Evolutionary conservation across 2,329 filamentous ascomycete genomes (phyloP).

Genomic region (Nannizziopsis arthrosporioides): DNA sequence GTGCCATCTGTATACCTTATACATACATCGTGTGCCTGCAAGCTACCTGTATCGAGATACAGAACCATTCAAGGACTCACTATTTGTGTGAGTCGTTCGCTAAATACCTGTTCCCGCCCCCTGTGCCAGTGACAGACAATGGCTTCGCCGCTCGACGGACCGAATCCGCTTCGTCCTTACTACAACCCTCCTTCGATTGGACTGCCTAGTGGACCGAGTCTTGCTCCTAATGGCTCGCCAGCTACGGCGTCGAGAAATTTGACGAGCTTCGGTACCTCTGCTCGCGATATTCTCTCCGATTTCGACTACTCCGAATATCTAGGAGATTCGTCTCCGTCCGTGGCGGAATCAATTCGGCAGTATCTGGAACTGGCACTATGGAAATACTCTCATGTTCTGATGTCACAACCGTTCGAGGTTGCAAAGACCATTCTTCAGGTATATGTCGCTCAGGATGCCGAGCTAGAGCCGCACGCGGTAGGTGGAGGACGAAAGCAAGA

Average conservation of each 20-base stretch:
- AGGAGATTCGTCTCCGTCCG: slow-evolving; percentile 61
- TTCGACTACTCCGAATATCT: slow-evolving; percentile 86
- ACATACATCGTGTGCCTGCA: not conserved
- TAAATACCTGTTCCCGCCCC: not conserved
- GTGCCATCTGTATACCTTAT: not conserved
- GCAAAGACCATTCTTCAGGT: slow-evolving; percentile 88
- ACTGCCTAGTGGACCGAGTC: slow-evolving; percentile 38
- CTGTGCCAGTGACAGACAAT: slow-evolving; percentile 23
- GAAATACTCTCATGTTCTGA: slow-evolving; percentile 80
- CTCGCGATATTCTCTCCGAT: slow-evolving; percentile 77
- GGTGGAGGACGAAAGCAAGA: slow-evolving; percentile 23
- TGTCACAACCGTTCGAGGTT: slow-evolving; percentile 93
- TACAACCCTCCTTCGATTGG: slow-evolving; percentile 56
- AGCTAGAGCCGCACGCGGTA: slow-evolving; percentile 22
- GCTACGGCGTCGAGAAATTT: slow-evolving; percentile 31
- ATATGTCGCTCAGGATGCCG: slow-evolving; percentile 39
- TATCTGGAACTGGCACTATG: slow-evolving; percentile 75
- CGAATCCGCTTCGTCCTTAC: slow-evolving; percentile 50
- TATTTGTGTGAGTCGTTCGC: not conserved
- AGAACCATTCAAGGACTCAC: too few species aligned
- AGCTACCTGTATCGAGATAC: too few species aligned
- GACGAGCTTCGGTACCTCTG: slow-evolving; percentile 48
- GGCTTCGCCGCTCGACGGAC: slow-evolving; percentile 40
- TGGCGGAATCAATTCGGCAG: slow-evolving; percentile 61
- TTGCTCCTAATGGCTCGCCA: slow-evolving; percentile 25